These are phyloP conservation scores for Annona cherimola DNA, from an alignment of 164 flowering plant species.

Conservation along the genomic window DNA sequence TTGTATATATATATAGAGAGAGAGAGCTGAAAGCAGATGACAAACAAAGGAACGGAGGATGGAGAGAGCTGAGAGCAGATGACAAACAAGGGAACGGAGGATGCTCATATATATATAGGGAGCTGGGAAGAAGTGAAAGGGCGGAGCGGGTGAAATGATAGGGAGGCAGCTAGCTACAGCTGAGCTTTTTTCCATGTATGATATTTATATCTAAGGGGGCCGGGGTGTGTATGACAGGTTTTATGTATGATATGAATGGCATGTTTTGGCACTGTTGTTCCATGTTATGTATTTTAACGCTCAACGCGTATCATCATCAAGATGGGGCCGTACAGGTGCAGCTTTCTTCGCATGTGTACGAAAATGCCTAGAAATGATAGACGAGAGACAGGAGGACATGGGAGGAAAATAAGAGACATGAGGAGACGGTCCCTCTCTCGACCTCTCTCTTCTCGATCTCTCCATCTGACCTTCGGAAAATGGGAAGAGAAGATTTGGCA, in stretches of 20 bases:
- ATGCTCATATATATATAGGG: conserved; percentile 27
- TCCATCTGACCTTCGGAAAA: background rate
- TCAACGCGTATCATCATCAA: background rate
- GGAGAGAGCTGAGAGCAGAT: background rate
- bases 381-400: background rate
- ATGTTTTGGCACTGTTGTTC: background rate
- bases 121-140: conserved; percentile 14
- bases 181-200: conserved; percentile 11
- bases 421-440: conserved; percentile 4
- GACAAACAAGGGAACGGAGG: background rate
- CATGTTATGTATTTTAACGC: background rate
- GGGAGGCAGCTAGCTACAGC: conserved; percentile 20
- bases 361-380: conserved; percentile 28
- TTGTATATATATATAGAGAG: background rate
- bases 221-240: too few species aligned
- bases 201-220: background rate
- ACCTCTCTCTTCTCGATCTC: conserved; percentile 7
- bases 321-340: conserved; percentile 8
- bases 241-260: background rate
- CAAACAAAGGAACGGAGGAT: background rate
- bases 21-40: background rate
- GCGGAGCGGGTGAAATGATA: conserved; percentile 31
- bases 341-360: conserved; percentile 55
- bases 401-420: background rate
- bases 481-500: background rate